phyloP scores from a whole-genome alignment of 305 asterid genomes.

The Withania somnifera region DNA sequence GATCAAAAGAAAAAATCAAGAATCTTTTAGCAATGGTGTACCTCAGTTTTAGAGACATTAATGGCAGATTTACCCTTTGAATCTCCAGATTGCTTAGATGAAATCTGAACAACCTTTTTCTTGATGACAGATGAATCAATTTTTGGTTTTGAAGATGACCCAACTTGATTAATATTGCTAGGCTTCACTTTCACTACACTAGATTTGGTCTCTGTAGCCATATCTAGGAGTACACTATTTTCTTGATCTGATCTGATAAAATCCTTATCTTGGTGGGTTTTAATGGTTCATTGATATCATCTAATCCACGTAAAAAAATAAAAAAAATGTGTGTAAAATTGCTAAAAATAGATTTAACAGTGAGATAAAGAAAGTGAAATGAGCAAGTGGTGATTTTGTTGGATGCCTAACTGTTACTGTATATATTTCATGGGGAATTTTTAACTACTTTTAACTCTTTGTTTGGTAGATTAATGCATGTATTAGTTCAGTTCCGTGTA shows the following conservation, averaged over 20 bases:
- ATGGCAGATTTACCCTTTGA: conserved; percentile 21
- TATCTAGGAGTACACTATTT: neutral
- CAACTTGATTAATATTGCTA: conserved; percentile 5
- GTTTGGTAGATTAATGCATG: no score
- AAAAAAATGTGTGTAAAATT: neutral
- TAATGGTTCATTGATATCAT: neutral
- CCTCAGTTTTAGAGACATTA: conserved; percentile 27
- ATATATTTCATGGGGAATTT: neutral
- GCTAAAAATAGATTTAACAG: neutral
- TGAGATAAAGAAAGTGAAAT: neutral
- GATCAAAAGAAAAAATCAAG: neutral
- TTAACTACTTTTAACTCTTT: neutral
- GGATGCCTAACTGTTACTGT: neutral
- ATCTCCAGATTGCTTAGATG: conserved; percentile 33
- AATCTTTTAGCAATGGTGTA: neutral
- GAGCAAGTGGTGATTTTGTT: neutral
- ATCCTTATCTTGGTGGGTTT: neutral
- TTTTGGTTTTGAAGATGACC: conserved; percentile 30
- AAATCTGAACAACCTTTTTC: conserved; percentile 38
- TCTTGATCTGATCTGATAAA: neutral
- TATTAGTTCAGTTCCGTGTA: no score
- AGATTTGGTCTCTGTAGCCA: conserved; percentile 27
- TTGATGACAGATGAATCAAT: conserved; percentile 33
- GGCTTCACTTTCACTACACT: conserved; percentile 15
- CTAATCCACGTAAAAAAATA: neutral